phyloP scores from a whole-genome alignment of 2,329 filamentous ascomycete genomes.

The Elsinoe ampelina region DNA sequence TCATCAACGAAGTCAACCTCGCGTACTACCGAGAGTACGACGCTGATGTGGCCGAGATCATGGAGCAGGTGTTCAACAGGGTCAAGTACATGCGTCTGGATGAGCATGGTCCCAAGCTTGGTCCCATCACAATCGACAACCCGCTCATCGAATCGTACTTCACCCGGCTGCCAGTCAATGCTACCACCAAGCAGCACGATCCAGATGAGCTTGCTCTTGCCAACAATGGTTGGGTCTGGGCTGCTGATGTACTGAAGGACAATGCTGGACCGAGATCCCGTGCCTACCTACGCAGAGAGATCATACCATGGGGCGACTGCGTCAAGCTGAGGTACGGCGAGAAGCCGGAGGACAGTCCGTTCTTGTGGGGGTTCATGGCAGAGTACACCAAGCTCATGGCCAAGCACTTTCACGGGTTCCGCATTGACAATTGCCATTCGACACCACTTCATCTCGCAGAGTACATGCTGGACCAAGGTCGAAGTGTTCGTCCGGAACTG shows the following conservation, averaged over 20 bases:
- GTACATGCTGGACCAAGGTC: constrained; percentile 88
- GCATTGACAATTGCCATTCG: constrained; percentile 97
- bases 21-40: constrained; percentile 91
- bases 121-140: constrained; percentile 64
- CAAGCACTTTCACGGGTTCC: constrained; percentile 88
- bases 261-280: constrained; percentile 83
- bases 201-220: constrained; percentile 70
- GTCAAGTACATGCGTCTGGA: constrained; percentile 94
- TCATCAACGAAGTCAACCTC: constrained; percentile 78
- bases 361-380: constrained; percentile 92
- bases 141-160: constrained; percentile 93
- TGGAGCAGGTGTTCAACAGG: constrained; percentile 86
- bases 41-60: constrained; percentile 66
- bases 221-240: constrained; percentile 99
- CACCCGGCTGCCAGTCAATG: constrained; percentile 73
- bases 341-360: constrained; percentile 75
- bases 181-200: constrained; percentile 66
- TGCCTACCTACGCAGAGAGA: constrained; percentile 90
- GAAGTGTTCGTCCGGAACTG: constrained; percentile 73
- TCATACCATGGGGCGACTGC: constrained; percentile 98
- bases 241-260: constrained; percentile 85
- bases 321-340: constrained; percentile 90
- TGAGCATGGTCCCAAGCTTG: constrained; percentile 77
- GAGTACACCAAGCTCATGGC: constrained; percentile 86
- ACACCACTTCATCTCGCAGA: constrained; percentile 92